These are phyloP conservation scores for Cryptomeria japonica DNA, from an alignment of 75 land plant genomes.

Conservation along the genomic window DNA sequence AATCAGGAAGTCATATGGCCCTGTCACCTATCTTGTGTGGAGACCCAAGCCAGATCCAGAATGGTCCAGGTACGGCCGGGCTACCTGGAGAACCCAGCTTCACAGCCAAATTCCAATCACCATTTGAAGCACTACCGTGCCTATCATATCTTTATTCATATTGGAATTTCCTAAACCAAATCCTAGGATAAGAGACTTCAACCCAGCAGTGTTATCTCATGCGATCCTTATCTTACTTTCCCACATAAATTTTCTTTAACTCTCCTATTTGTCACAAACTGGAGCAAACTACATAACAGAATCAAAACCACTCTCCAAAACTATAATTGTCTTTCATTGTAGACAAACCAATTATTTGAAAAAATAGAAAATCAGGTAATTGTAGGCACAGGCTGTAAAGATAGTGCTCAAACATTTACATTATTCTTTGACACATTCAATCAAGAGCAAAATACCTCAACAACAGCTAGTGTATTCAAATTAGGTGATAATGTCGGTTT, in stretches of 20 bases:
- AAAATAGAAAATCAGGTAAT: background rate
- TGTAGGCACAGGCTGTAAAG: background rate
- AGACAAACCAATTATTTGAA: background rate
- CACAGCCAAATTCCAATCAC: too few relatives aligned
- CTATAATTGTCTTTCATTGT: background rate
- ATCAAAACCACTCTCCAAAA: background rate
- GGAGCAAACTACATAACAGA: background rate
- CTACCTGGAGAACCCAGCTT: background rate
- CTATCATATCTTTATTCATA: background rate
- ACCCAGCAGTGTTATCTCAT: background rate
- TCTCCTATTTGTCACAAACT: background rate
- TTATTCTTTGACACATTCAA: background rate
- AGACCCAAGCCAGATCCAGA: too few relatives aligned
- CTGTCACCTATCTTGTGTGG: too few relatives aligned
- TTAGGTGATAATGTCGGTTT: constrained; percentile 99
- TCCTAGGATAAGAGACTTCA: background rate
- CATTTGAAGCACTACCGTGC: too few relatives aligned
- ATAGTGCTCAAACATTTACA: background rate
- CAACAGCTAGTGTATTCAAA: constrained; percentile 90
- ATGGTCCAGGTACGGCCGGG: too few relatives aligned
- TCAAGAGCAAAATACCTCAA: constrained; percentile 60
- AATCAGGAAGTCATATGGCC: too few relatives aligned
- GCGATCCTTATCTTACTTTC: background rate
- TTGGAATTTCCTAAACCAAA: background rate
- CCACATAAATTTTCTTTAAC: background rate